Evolutionary conservation across 2,329 filamentous ascomycete species (phyloP).

Genomic region (Exophiala bonariae): DNA sequence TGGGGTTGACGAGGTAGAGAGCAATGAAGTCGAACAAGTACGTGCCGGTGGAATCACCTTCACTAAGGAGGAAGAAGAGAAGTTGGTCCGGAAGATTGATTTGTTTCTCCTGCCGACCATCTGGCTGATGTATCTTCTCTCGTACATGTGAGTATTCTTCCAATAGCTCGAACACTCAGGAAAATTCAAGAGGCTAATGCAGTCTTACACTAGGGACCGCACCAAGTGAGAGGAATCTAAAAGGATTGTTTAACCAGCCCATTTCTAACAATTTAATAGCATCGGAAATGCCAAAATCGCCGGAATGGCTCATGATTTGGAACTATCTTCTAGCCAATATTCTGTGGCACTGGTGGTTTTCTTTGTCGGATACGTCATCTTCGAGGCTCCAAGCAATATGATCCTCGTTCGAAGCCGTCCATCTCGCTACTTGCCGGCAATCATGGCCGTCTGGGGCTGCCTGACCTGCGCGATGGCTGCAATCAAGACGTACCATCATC

Average conservation of each 20-base stretch:
- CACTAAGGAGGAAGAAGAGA: conserved; percentile 39
- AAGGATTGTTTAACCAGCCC: background rate
- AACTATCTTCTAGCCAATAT: conserved; percentile 44
- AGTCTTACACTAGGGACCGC: conserved; percentile 1
- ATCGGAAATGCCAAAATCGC: conserved; percentile 39
- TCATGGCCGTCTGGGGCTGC: conserved; percentile 32
- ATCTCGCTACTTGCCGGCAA: conserved; percentile 10
- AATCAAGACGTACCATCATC: conserved; percentile 49
- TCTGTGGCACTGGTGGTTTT: conserved; percentile 55
- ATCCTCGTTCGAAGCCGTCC: conserved; percentile 37
- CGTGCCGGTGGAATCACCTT: no score
- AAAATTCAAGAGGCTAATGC: no score
- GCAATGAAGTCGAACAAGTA: no score
- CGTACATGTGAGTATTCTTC: conserved; percentile 12
- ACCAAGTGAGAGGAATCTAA: conserved; percentile 7
- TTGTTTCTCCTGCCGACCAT: conserved; percentile 47
- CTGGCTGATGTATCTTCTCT: conserved; percentile 52
- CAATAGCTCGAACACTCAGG: no score
- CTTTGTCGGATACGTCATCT: conserved; percentile 55
- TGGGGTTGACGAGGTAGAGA: conserved; percentile 1
- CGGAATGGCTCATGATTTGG: conserved; percentile 32
- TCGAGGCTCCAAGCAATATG: conserved; percentile 48
- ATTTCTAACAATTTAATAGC: conserved; percentile 13
- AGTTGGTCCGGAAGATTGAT: conserved; percentile 48
- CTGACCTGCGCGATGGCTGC: conserved; percentile 48